These are phyloP conservation scores for Taphrina wiesneri DNA, from an alignment of 1,139 yeast genomes.

Conservation along the genomic window DNA sequence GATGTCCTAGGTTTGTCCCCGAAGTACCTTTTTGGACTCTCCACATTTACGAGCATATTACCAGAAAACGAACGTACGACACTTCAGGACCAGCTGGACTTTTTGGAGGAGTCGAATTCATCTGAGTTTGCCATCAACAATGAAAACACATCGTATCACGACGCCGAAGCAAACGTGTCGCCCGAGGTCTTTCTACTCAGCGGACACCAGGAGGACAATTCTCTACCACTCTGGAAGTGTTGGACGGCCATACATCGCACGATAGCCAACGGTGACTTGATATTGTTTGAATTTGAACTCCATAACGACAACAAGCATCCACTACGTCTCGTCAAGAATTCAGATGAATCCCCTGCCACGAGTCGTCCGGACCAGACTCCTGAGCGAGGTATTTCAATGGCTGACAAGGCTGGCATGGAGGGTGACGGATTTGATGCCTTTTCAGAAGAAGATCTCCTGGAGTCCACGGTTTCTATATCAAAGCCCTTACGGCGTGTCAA, in stretches of 20 bases:
- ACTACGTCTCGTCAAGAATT: neutral
- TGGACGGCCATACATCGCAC: slow-evolving; percentile 30
- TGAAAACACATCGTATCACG: slow-evolving; percentile 23
- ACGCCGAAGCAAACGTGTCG: slow-evolving; percentile 29
- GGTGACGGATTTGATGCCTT: slow-evolving; percentile 28
- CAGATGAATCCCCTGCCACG: neutral
- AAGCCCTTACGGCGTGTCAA: slow-evolving; percentile 27
- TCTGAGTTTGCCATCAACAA: slow-evolving; percentile 23
- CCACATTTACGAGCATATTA: slow-evolving; percentile 3
- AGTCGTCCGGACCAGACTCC: neutral
- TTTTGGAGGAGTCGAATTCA: slow-evolving; percentile 27
- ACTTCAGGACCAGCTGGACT: slow-evolving; percentile 26
- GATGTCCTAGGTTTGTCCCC: slow-evolving; percentile 24
- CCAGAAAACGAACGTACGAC: slow-evolving; percentile 8
- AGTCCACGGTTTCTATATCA: slow-evolving; percentile 18
- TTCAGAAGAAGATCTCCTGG: slow-evolving; percentile 27
- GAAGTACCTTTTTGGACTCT: slow-evolving; percentile 16
- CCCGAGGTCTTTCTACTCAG: slow-evolving; percentile 24
- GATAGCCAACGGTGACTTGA: slow-evolving; percentile 15
- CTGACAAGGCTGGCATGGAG: slow-evolving; percentile 26
- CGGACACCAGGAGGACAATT: slow-evolving; percentile 6
- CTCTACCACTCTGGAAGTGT: slow-evolving; percentile 8
- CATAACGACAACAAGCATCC: slow-evolving; percentile 11
- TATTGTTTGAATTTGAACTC: slow-evolving; percentile 28
- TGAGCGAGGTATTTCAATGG: slow-evolving; percentile 5